Conservation (phyloP, 2,329 filamentous ascomycete species). For the Chaetomiaceae sp. region DNA sequence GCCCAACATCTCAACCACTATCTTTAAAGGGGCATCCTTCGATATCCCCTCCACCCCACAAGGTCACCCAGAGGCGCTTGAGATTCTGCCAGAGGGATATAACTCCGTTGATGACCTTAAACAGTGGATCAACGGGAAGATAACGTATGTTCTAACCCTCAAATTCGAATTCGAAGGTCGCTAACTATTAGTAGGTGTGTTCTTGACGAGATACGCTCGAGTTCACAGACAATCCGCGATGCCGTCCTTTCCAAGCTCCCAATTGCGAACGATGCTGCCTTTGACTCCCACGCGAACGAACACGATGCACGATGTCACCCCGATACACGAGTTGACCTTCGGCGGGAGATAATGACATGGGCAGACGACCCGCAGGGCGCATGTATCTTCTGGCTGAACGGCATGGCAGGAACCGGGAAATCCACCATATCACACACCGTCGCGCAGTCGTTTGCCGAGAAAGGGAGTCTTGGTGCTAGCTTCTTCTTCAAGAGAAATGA, state of each 20-base stretch:
- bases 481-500: constrained; percentile 42
- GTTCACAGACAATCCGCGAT: too few species aligned
- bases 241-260: constrained; percentile 3
- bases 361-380: constrained; percentile 17
- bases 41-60: too few species aligned
- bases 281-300: constrained; percentile 31
- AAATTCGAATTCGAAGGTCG: too few species aligned
- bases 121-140: too few species aligned
- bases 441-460: constrained; percentile 16
- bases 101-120: too few species aligned
- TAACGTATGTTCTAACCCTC: too few species aligned
- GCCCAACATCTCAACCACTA: not conserved
- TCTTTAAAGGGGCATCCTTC: not conserved
- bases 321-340: constrained; percentile 29
- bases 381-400: constrained; percentile 33
- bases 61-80: too few species aligned
- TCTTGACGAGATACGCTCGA: too few species aligned
- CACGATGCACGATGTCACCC: constrained; percentile 29
- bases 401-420: constrained; percentile 36
- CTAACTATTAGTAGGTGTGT: too few species aligned
- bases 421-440: constrained; percentile 34
- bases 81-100: too few species aligned
- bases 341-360: constrained; percentile 29
- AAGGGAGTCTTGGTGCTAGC: constrained; percentile 27
- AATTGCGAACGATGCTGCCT: constrained; percentile 19